Evolutionary conservation across 2,329 filamentous ascomycete species (phyloP).

Genomic region (Aphanocladium album): DNA sequence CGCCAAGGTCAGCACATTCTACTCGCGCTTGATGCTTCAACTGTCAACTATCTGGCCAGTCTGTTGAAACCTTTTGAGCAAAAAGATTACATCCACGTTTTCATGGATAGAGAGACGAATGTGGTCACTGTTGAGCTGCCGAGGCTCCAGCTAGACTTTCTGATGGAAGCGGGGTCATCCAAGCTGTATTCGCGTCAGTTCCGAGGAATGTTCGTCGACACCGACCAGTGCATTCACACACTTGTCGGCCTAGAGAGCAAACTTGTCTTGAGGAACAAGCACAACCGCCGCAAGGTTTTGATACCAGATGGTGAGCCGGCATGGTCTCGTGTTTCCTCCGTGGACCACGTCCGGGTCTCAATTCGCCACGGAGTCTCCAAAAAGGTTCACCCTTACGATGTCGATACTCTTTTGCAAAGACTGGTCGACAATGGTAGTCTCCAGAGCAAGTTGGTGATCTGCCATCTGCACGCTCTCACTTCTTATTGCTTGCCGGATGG

Average conservation of each 20-base stretch:
- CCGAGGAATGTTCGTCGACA: conserved; percentile 4
- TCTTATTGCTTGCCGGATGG: conserved; percentile 44
- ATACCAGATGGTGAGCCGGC: conserved; percentile 2
- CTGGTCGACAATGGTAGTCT: conserved; percentile 47
- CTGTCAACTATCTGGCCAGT: neutral
- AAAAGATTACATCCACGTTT: neutral
- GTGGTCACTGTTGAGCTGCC: neutral
- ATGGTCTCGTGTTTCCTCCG: neutral
- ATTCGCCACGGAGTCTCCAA: neutral
- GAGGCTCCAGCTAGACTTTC: neutral
- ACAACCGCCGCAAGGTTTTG: neutral
- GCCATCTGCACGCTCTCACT: conserved; percentile 49
- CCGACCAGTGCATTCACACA: neutral
- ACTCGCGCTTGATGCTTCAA: neutral
- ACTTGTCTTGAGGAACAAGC: neutral
- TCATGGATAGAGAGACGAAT: neutral
- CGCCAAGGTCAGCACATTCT: neutral
- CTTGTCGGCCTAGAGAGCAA: conserved; percentile 3
- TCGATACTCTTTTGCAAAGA: neutral
- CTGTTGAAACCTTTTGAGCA: neutral
- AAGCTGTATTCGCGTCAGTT: conserved; percentile 1
- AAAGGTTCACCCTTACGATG: conserved; percentile 1
- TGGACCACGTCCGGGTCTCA: neutral
- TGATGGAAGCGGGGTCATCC: neutral
- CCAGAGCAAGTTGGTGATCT: conserved; percentile 44